Conservation (phyloP, 2,329 filamentous ascomycete species). For the Myriosclerotinia scirpicola region DNA sequence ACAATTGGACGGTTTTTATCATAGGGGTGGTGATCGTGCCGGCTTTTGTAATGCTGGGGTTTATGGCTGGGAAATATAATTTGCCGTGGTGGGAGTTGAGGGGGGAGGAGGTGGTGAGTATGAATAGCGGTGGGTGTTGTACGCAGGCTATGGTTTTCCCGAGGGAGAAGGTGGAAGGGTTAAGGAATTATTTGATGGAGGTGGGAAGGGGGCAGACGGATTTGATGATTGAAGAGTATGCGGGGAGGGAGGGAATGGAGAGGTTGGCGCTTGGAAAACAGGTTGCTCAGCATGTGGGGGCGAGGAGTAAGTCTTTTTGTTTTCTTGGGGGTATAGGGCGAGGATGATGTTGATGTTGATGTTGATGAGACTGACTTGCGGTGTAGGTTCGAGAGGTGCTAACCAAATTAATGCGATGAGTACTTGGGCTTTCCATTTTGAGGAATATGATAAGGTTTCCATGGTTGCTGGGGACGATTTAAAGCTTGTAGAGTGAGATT, state of each 20-base stretch:
- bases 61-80: slow-evolving; percentile 30
- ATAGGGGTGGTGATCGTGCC: slow-evolving; percentile 25
- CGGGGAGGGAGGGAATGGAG: not conserved
- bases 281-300: slow-evolving; percentile 19
- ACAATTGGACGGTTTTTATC: slow-evolving; percentile 11
- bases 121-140: slow-evolving; percentile 30
- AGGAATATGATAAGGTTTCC: slow-evolving; percentile 25
- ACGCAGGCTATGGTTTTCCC: slow-evolving; percentile 31
- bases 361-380: slow-evolving; percentile 19
- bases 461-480: not conserved
- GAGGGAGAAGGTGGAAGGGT: not conserved
- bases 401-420: slow-evolving; percentile 25
- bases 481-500: no score
- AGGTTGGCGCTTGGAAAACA: slow-evolving; percentile 12
- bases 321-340: no score
- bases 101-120: slow-evolving; percentile 24
- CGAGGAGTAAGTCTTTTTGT: not conserved
- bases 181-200: not conserved
- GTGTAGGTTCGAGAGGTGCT: slow-evolving; percentile 32
- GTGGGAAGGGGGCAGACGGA: not conserved
- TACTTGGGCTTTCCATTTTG: slow-evolving; percentile 31
- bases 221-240: slow-evolving; percentile 17
- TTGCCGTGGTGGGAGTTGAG: slow-evolving; percentile 22
- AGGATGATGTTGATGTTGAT: not conserved
- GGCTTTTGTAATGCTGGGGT: slow-evolving; percentile 26